These are phyloP conservation scores for Exophiala calicioides DNA, from an alignment of 2,329 filamentous ascomycete species.

Conservation along the genomic window DNA sequence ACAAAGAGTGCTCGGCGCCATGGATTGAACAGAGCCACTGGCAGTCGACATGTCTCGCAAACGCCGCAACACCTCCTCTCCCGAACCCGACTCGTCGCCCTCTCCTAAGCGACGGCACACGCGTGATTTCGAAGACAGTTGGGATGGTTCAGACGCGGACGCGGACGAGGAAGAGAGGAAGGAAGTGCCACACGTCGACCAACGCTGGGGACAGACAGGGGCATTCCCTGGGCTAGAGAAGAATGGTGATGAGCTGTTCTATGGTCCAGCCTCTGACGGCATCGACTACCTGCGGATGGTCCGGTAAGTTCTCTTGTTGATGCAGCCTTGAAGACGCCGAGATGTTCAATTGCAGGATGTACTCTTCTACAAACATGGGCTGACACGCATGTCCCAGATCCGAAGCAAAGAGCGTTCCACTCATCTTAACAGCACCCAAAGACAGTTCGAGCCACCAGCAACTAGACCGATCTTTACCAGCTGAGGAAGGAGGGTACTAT, in stretches of 20 bases:
- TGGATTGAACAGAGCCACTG: not conserved
- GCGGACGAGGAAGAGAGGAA: constrained; percentile 34
- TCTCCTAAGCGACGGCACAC: constrained; percentile 19
- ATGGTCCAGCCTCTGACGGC: constrained; percentile 67
- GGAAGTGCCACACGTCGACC: constrained; percentile 55
- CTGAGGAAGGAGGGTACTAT: constrained; percentile 59
- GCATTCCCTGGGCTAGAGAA: constrained; percentile 67
- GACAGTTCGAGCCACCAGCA: constrained; percentile 34
- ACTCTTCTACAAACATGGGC: constrained; percentile 3
- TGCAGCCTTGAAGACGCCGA: constrained; percentile 24
- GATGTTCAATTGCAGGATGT: constrained; percentile 6
- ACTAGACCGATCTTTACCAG: not conserved
- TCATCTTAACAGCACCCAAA: constrained; percentile 65
- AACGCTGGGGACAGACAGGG: constrained; percentile 69
- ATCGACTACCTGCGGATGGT: constrained; percentile 71
- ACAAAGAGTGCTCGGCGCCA: too few species aligned
- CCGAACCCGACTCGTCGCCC: constrained; percentile 24
- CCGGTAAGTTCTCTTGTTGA: constrained; percentile 55
- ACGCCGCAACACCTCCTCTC: constrained; percentile 32
- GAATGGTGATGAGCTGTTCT: constrained; percentile 58
- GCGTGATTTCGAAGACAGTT: constrained; percentile 27
- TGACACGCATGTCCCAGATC: constrained; percentile 54
- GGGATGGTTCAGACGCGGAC: constrained; percentile 34
- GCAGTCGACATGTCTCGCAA: constrained; percentile 37
- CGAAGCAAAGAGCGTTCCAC: constrained; percentile 73